Conservation (phyloP, 495 filamentous ascomycete species). For the Penicillium pancosmium region DNA sequence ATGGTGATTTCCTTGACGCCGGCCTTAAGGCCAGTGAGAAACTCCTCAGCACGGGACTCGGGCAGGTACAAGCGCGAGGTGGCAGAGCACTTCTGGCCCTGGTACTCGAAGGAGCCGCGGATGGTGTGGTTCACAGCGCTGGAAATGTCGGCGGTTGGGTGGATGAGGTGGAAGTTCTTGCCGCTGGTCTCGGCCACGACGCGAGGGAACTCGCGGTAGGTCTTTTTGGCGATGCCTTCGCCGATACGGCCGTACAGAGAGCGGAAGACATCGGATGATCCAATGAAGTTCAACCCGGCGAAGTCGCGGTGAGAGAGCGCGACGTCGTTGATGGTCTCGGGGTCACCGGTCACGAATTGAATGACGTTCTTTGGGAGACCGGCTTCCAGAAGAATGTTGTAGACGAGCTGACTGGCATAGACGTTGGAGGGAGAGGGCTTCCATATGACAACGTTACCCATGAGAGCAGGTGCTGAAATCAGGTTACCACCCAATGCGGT, state of each 20-base stretch:
- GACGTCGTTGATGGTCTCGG: conserved; percentile 69
- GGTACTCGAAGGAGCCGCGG: conserved; percentile 86
- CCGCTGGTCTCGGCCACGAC: conserved; percentile 87
- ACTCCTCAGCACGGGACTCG: conserved; percentile 63
- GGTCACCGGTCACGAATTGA: conserved; percentile 81
- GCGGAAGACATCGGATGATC: conserved; percentile 80
- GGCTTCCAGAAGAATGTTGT: conserved; percentile 86
- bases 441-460: conserved; percentile 89
- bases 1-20: conserved; percentile 45
- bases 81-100: conserved; percentile 88
- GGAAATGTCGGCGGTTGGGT: conserved; percentile 69
- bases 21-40: conserved; percentile 55
- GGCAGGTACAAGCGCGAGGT: conserved; percentile 78
- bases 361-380: conserved; percentile 79
- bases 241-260: conserved; percentile 73
- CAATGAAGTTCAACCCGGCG: conserved; percentile 78
- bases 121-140: conserved; percentile 82
- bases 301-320: conserved; percentile 72
- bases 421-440: conserved; percentile 82
- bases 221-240: conserved; percentile 64
- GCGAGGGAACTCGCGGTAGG: conserved; percentile 75
- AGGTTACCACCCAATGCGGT: conserved; percentile 84
- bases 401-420: conserved; percentile 71
- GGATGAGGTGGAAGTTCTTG: conserved; percentile 90
- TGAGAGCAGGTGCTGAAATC: conserved; percentile 68